phyloP scores from a whole-genome alignment of 2,329 filamentous ascomycete genomes.

The Diaporthe helianthi region DNA sequence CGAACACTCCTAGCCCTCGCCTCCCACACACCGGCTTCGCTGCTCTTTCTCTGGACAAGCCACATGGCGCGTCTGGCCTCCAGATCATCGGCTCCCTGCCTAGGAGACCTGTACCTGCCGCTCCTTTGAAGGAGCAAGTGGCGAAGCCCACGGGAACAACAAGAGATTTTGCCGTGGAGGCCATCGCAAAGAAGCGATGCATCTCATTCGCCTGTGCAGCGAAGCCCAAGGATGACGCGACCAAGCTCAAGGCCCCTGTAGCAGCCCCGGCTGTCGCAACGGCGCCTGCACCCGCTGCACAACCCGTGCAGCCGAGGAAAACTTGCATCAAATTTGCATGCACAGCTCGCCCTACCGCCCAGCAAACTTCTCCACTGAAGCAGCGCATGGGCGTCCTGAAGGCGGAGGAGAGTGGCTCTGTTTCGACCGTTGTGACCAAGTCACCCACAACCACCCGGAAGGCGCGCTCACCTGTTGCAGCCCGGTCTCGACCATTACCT shows the following conservation, averaged over 20 bases:
- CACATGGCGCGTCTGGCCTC: slow-evolving; percentile 7
- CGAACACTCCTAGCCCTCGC: slow-evolving; percentile 89
- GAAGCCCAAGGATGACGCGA: slow-evolving; percentile 59
- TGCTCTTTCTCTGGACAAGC: slow-evolving; percentile 41
- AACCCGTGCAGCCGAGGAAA: slow-evolving; percentile 51
- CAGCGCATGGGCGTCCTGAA: slow-evolving; percentile 12
- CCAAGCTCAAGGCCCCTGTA: slow-evolving; percentile 47
- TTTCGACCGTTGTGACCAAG: slow-evolving; percentile 31
- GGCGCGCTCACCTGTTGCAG: slow-evolving; percentile 39
- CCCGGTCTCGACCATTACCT: slow-evolving; percentile 41
- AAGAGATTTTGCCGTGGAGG: slow-evolving; percentile 66
- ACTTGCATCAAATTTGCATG: slow-evolving; percentile 80
- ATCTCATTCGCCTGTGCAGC: slow-evolving; percentile 90
- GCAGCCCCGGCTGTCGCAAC: slow-evolving; percentile 33
- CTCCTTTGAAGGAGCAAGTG: slow-evolving; percentile 31
- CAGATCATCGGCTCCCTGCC: slow-evolving; percentile 34
- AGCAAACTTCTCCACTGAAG: slow-evolving; percentile 24
- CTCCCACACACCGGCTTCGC: slow-evolving; percentile 63
- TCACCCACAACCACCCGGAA: slow-evolving; percentile 40
- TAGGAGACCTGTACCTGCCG: background rate
- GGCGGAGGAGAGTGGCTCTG: slow-evolving; percentile 29
- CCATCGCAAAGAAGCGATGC: slow-evolving; percentile 79
- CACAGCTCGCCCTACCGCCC: slow-evolving; percentile 58
- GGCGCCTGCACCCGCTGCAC: background rate
- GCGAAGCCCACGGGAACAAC: slow-evolving; percentile 39